These are phyloP conservation scores for Stephanodiscus minutulus DNA, from an alignment of 108 stramenopile genomes.

Conservation along the genomic window DNA sequence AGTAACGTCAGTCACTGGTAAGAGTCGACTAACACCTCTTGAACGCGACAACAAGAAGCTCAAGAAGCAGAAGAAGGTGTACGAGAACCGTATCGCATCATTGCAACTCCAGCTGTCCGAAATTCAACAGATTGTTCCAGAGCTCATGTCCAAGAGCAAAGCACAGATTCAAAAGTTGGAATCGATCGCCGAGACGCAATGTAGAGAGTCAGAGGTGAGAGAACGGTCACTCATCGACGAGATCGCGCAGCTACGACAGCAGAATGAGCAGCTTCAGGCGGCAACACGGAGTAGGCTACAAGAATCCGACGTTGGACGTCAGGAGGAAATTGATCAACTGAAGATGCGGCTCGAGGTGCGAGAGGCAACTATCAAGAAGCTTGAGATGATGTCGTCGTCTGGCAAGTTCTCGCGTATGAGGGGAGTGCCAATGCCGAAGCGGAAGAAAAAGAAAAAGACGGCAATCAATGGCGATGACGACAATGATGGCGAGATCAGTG, in stretches of 20 bases:
- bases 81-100: constrained; percentile 39
- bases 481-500: constrained; percentile 10
- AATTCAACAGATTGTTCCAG: constrained; percentile 47
- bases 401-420: not conserved
- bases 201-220: constrained; percentile 15
- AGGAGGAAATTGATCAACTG: constrained; percentile 48
- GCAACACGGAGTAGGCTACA: constrained; percentile 45
- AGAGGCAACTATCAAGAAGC: constrained; percentile 45
- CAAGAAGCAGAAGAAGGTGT: constrained; percentile 38
- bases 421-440: too few relatives aligned
- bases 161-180: constrained; percentile 43
- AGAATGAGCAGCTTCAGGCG: constrained; percentile 41
- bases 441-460: not conserved
- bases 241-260: constrained; percentile 28
- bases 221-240: constrained; percentile 27
- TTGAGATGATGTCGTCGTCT: constrained; percentile 6
- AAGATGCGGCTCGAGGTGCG: constrained; percentile 44
- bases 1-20: constrained; percentile 12
- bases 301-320: constrained; percentile 31
- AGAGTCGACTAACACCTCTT: constrained; percentile 3
- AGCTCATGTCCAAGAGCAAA: constrained; percentile 49
- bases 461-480: not conserved
- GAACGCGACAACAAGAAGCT: constrained; percentile 43
- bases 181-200: constrained; percentile 15
- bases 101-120: constrained; percentile 45